Evolutionary conservation across 2,329 filamentous ascomycete genomes (phyloP), one percentile per base, ranked within the genome.

Genomic region (Pseudogymnoascus sp.): DNA sequence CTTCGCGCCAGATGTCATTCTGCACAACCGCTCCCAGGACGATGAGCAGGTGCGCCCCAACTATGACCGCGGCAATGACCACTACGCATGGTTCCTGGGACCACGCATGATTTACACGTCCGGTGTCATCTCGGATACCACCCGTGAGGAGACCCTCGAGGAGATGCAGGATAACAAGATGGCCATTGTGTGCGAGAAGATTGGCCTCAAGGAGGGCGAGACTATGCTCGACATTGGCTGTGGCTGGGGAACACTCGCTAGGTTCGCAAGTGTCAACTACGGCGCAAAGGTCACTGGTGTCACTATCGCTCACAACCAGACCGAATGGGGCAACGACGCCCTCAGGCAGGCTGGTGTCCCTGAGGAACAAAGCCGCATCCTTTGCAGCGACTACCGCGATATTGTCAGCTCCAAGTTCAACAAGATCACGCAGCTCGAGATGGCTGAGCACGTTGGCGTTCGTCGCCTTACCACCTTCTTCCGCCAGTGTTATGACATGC

Each of bases 241-340:
- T 70, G 85, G 85, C 64, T 88, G 85, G 85, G 85, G 85, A 65
- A 88, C 85, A 11, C 80, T 88, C 49, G 81, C 88, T 69, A 86
- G 87, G 69, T 91, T 88, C 72, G 88, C 88, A 63, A 87, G 83
- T 58, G 82, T 83, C 68, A 85, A 90, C 76, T 89, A 91, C 70
- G 85, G 84, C 66, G 91, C 90, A 63, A 81, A 87, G 61, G 89
- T 87, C 65, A 94, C 91, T 52, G 86, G 86, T 77, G 80, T 89
- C 69, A 89, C 86, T 63, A 84, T 89, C 60, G 87, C 85, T 58
- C 82, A 84, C 71, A 89, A 89, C 73, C 86, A 89, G 74, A 88
- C 86, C 63, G 84, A 84, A 16, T 89, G 86, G 86, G 86, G 86
- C 67, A 89, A 89, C 77, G 82, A 78, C 63, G 86, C 83, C 64